phyloP scores from a whole-genome alignment of 2,329 filamentous ascomycete species.

The Aureobasidium sp. region DNA sequence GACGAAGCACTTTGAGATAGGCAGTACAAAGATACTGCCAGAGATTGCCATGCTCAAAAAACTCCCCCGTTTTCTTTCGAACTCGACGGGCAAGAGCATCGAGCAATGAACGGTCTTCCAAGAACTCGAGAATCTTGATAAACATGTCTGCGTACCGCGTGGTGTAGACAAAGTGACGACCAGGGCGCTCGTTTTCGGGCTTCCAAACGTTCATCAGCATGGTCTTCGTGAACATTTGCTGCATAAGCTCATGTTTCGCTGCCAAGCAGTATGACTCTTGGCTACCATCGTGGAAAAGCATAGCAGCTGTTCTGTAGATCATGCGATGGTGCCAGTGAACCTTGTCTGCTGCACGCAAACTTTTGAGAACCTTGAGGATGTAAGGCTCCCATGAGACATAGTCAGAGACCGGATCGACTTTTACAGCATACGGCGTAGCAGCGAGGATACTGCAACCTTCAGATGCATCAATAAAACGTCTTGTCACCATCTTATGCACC shows the following conservation, averaged over 20 bases:
- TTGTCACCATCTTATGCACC: constrained; percentile 69
- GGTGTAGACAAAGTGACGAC: constrained; percentile 87
- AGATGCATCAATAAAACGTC: constrained; percentile 37
- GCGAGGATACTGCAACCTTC: constrained; percentile 37
- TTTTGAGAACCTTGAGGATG: constrained; percentile 55
- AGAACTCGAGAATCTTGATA: constrained; percentile 63
- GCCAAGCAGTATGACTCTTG: constrained; percentile 45
- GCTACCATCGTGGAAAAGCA: constrained; percentile 53
- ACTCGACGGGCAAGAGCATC: constrained; percentile 74
- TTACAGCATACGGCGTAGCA: constrained; percentile 49
- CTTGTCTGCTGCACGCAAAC: constrained; percentile 66
- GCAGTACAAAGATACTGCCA: constrained; percentile 56
- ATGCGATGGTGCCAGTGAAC: constrained; percentile 94
- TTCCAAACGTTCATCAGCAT: constrained; percentile 96
- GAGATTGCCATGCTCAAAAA: constrained; percentile 55
- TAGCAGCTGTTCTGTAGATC: constrained; percentile 63
- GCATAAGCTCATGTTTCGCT: constrained; percentile 71
- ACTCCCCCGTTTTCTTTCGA: constrained; percentile 72
- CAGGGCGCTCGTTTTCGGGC: constrained; percentile 76
- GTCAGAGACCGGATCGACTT: constrained; percentile 42
- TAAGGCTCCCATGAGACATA: constrained; percentile 53
- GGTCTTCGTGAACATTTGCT: constrained; percentile 86
- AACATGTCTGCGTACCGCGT: constrained; percentile 81
- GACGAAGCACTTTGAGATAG: constrained; percentile 51
- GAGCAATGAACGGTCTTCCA: constrained; percentile 67